Base-by-base conservation (phyloP, 352 stramenopile species). In the Aphanomyces euteiches region DNA sequence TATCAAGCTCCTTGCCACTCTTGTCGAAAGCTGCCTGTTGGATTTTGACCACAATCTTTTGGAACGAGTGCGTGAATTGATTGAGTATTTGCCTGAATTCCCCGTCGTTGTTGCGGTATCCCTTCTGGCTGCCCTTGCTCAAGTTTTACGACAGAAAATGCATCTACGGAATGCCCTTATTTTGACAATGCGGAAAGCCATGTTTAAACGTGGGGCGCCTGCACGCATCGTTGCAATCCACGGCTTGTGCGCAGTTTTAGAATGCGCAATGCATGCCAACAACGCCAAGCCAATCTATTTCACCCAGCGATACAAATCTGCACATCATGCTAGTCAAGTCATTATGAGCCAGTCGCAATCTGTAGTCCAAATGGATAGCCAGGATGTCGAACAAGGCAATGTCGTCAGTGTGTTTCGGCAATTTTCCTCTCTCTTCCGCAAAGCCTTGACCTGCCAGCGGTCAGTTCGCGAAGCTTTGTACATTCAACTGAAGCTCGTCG, bases 121-220 rank as follows among this genome's bases (percentile, higher is more conserved):
- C 4, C 57, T 87, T 7, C 73, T 89, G 2, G 57, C 69, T 0
- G 78, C 78, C 4, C 47, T 89, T 28, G 76, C 73, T 3, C 74
- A 78, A 43, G 37, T 87, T 66, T 58, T 87, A 0, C 76, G 77
- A 43, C 70, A 73, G 3, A 77, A 82, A 4, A 70, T 75, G 21
- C 69, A 67, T 21, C 69, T 89, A 39, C 83, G 86, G 61, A 78
- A 71, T 21, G 83, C 80, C 47, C 67, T 87, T 1, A 74, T 89
- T 43, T 56, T 87, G 47, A 84, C 79, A 53, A 72, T 89, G 34
- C 78, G 81, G 19, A 89, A 89, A 60, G 78, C 79, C 3, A 85
- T 89, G 79, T 86, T 87, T 67, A 77, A 79, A 0, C 84, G 85
- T 66, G 81, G 87, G 50, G 75, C 79, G 73, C 47, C 63, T 34